Evolutionary conservation across 2,329 filamentous ascomycete species (phyloP).

Genomic region (Pseudogymnoascus sp.): DNA sequence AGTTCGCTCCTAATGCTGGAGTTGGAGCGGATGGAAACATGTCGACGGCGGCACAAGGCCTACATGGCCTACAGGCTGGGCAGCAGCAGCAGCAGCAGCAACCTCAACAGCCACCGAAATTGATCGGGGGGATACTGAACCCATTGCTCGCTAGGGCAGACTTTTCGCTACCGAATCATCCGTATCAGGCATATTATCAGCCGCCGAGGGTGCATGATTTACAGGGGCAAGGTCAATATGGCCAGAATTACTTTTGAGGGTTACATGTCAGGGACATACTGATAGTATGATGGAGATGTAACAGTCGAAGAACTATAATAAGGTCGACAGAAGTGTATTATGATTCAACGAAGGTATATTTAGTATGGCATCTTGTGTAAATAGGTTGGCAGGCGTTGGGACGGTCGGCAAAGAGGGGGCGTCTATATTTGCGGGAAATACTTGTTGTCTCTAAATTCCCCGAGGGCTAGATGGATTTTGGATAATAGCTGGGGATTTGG

Average conservation of each 20-base stretch:
- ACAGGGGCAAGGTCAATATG: slow-evolving; percentile 24
- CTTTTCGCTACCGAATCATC: slow-evolving; percentile 68
- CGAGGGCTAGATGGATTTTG: not conserved
- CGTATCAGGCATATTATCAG: slow-evolving; percentile 73
- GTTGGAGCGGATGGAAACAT: slow-evolving; percentile 11
- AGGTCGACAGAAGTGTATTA: not conserved
- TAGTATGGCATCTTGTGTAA: slow-evolving; percentile 8
- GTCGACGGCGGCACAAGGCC: slow-evolving; percentile 12
- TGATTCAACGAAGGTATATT: slow-evolving; percentile 2
- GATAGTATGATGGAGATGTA: not conserved
- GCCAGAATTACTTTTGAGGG: slow-evolving; percentile 13
- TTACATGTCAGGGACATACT: not conserved
- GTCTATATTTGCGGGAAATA: not conserved
- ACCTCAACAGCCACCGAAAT: slow-evolving; percentile 24
- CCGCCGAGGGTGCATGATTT: slow-evolving; percentile 47
- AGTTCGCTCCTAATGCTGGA: slow-evolving; percentile 14
- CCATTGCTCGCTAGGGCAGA: slow-evolving; percentile 64
- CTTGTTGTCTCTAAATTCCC: not conserved
- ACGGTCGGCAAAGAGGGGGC: not conserved
- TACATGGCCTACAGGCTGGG: slow-evolving; percentile 16
- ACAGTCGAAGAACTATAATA: not conserved
- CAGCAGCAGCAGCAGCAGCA: slow-evolving; percentile 22
- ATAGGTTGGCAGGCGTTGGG: slow-evolving; percentile 2
- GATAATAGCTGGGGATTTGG: not conserved
- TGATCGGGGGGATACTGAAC: slow-evolving; percentile 50